Base-by-base conservation (phyloP, 306 rosid genomes). In the Malus orientalis region DNA sequence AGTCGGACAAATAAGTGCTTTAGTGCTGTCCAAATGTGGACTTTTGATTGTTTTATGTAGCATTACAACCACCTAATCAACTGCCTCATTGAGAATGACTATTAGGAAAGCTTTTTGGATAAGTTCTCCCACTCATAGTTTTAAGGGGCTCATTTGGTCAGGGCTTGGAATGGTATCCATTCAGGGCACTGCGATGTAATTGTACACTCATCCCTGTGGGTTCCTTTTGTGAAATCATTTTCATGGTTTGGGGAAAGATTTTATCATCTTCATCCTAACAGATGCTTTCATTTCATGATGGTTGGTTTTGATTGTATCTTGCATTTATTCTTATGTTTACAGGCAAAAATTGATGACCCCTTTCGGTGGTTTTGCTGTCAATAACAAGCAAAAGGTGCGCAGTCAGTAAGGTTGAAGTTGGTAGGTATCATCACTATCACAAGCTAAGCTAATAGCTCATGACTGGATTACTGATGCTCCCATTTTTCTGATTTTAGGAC, bases 261-360 rank as follows among this genome's bases (percentile, higher is more conserved):
- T 67, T 44, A 70, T 83, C 44, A 42, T 82, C 38, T 85, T 75
- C 67, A 33, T 77, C 33, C 47, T 67, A 74, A 74, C 57, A 72
- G 76, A 77, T 55, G 57, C 51, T 71, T 70, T 83, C 70, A 6
- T 25, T n/a, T 20, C 74, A 3, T 25, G 29, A 4, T 71, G 54
- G 81, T 84, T 84, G 69, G 66, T 69, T 66, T 76, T 72, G 75
- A 65, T 77, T 11, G 40, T 44, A 54, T 82, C 61, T 82, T 72
- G 77, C 33, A 20, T 40, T 49, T 63, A 25, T 32, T 65, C 55
- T 74, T 62, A 42, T 47, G 54, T 81, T 81, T 36, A 70, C 78
- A 77, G 85, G 69, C 75, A 76, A 73, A 79, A 82, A 72, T 87
- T 86, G 86, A 91, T 88, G 88, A 83, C 79, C 77, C 67, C 77